Conservation (phyloP, 2,329 filamentous ascomycete genomes). For the Peltaster fructicola region DNA sequence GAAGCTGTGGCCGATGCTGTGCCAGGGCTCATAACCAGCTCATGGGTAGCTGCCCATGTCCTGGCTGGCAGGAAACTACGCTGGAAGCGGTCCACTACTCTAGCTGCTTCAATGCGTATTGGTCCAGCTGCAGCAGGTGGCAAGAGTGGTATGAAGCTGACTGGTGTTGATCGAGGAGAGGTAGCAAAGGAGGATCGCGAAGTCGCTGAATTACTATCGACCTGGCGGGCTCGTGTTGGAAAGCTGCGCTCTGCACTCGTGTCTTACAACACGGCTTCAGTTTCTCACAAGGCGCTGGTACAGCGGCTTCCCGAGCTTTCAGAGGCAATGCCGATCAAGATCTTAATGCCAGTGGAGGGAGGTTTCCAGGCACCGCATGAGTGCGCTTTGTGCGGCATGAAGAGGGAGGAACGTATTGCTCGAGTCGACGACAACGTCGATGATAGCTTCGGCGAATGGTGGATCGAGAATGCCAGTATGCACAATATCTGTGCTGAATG, state of each 20-base stretch:
- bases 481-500: constrained; percentile 56
- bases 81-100: constrained; percentile 76
- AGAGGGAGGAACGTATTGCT: constrained; percentile 63
- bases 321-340: constrained; percentile 50
- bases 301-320: constrained; percentile 42
- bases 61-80: constrained; percentile 70
- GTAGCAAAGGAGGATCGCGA: constrained; percentile 71
- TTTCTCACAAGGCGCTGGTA: constrained; percentile 12
- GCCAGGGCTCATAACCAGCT: no score
- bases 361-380: constrained; percentile 55
- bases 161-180: constrained; percentile 69
- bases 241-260: constrained; percentile 56
- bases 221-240: constrained; percentile 62
- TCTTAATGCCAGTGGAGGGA: constrained; percentile 42
- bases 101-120: constrained; percentile 80
- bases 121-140: constrained; percentile 53
- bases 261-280: constrained; percentile 39
- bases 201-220: constrained; percentile 54
- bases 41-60: no score
- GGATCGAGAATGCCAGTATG: constrained; percentile 50
- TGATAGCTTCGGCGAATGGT: constrained; percentile 94
- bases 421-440: constrained; percentile 62
- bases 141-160: constrained; percentile 73
- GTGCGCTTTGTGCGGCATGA: constrained; percentile 75
- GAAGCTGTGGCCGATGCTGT: no score